phyloP scores from a whole-genome alignment of 768 basidiomycete species.

The Auricularia heimuer region DNA sequence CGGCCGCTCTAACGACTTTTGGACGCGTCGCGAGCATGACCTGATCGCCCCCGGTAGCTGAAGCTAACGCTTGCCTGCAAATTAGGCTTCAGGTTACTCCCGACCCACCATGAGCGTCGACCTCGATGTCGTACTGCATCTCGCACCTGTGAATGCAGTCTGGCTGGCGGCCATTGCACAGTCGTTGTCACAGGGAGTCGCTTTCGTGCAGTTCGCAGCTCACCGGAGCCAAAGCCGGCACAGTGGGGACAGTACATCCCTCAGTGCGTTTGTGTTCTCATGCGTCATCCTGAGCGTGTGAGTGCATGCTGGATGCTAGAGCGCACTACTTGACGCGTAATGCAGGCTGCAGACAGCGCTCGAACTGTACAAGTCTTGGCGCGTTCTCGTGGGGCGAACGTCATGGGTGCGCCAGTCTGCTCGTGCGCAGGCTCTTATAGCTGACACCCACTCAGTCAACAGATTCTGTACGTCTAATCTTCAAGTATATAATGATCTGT shows the following conservation, averaged over 20 bases:
- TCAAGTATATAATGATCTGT: not conserved
- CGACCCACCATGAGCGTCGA: not conserved
- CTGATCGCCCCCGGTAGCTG: not conserved
- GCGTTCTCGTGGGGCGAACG: not conserved
- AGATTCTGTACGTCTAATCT: not conserved
- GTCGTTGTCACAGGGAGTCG: not conserved
- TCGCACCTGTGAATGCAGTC: not conserved
- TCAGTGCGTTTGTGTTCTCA: not conserved
- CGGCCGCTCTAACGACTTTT: too few relatives aligned
- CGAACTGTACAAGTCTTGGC: not conserved
- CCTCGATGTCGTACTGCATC: not conserved
- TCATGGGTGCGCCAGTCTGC: not conserved
- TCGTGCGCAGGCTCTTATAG: not conserved
- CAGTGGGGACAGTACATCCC: not conserved
- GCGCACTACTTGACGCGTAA: not conserved
- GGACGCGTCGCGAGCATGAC: too few relatives aligned
- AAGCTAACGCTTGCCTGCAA: not conserved
- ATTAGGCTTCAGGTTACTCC: not conserved
- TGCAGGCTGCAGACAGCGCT: not conserved
- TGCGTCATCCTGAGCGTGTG: not conserved
- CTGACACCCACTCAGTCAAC: not conserved
- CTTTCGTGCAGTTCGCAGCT: not conserved
- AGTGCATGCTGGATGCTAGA: not conserved
- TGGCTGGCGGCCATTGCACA: not conserved
- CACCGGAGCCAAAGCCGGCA: not conserved